A percentile compares a stretch with the other conserved stretches of the same genome.
phyloP scores from a whole-genome alignment of 2,329 filamentous ascomycete species.

The Lachnellula suecica region DNA sequence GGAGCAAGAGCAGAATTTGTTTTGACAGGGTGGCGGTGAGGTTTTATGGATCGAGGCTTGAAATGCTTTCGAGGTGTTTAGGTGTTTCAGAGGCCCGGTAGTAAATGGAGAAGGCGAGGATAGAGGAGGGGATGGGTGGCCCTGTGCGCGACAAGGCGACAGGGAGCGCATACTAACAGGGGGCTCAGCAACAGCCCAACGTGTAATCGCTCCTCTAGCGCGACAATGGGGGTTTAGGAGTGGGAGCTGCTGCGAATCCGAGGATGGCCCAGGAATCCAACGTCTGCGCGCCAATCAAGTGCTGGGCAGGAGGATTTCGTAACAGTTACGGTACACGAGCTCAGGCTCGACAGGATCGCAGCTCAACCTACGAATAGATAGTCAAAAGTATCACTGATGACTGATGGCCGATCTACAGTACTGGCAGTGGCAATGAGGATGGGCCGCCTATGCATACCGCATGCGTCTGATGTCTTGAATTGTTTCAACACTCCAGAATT shows the following conservation, averaged over 20 bases:
- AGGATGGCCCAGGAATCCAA: neutral
- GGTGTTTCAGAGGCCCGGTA: conserved; percentile 26
- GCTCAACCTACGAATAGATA: too few relatives aligned
- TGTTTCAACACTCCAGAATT: neutral
- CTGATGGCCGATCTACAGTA: too few relatives aligned
- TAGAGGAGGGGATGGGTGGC: conserved; percentile 8
- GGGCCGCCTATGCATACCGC: conserved; percentile 2
- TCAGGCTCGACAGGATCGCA: neutral
- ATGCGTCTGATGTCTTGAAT: conserved; percentile 6
- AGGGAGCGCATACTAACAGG: conserved; percentile 1
- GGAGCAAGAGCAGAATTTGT: conserved; percentile 1
- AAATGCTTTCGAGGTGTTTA: conserved; percentile 14
- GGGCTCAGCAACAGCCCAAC: neutral
- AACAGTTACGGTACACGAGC: neutral
- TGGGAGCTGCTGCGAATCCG: neutral
- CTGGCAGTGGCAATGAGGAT: neutral
- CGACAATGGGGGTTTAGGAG: conserved; percentile 12
- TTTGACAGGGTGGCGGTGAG: conserved; percentile 23
- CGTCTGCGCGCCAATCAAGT: neutral
- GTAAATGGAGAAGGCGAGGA: conserved; percentile 16
- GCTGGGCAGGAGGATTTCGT: neutral
- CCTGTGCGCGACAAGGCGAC: neutral
- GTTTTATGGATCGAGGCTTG: conserved; percentile 24
- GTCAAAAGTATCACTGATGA: too few relatives aligned
- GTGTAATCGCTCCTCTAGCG: conserved; percentile 1